Conservation (phyloP, 345 rosid genomes). For the Linum trigynum region DNA sequence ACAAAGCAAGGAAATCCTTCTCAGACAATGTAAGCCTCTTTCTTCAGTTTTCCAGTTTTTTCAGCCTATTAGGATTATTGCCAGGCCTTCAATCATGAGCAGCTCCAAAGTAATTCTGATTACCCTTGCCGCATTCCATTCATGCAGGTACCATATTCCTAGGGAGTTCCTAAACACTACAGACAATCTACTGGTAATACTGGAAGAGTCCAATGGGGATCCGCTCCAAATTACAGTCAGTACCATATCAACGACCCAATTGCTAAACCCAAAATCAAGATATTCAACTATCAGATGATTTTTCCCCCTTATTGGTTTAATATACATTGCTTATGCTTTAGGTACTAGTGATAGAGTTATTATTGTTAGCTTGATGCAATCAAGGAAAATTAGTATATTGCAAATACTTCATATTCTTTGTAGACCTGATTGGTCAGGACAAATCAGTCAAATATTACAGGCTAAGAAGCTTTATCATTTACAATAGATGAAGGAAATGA, state of each 20-base stretch:
- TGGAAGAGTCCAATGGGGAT: background rate
- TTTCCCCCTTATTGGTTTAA: background rate
- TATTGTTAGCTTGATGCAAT: background rate
- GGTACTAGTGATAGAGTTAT: background rate
- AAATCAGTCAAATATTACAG: background rate
- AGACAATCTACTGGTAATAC: background rate
- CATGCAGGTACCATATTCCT: background rate
- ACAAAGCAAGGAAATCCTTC: background rate
- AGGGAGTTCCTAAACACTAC: background rate
- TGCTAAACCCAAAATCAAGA: background rate
- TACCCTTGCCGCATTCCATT: background rate
- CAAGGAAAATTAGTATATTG: background rate
- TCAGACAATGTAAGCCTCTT: background rate
- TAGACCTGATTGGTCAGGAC: background rate
- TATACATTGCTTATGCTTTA: background rate
- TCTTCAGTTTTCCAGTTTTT: background rate
- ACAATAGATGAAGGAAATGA: background rate
- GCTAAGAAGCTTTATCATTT: background rate
- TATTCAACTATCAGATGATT: background rate
- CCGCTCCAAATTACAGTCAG: background rate
- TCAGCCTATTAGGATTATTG: background rate
- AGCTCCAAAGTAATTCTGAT: background rate
- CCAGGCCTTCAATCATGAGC: background rate
- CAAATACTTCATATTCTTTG: background rate
- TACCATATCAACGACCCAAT: background rate